Conservation (phyloP, 2,329 filamentous ascomycete genomes). For the Fusarium sp. region DNA sequence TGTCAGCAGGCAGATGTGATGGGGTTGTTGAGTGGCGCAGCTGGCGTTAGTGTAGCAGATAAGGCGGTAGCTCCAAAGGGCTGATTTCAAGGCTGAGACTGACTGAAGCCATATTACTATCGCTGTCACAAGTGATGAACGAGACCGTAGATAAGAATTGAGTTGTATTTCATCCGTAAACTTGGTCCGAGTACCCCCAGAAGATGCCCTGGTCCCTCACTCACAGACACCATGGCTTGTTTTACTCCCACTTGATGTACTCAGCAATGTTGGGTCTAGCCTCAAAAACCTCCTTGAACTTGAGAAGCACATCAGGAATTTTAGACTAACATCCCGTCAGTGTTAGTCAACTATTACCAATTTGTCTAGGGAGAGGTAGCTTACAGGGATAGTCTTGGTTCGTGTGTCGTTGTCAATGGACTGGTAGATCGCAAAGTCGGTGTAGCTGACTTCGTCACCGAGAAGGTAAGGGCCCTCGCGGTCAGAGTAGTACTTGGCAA, state of each 20-base stretch:
- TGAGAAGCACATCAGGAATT: slow-evolving; percentile 8
- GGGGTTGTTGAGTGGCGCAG: not conserved
- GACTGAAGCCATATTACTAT: not conserved
- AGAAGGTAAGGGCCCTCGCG: slow-evolving; percentile 22
- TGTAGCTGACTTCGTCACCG: slow-evolving; percentile 15
- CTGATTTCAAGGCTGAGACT: not conserved
- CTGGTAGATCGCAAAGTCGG: slow-evolving; percentile 24
- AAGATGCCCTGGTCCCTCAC: no score
- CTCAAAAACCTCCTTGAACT: slow-evolving; percentile 20
- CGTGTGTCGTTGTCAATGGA: slow-evolving; percentile 22
- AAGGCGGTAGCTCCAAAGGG: not conserved
- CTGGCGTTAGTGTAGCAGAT: not conserved
- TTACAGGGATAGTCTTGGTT: slow-evolving; percentile 15
- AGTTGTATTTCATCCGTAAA: no score
- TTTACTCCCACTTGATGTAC: slow-evolving; percentile 12
- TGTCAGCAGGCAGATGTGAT: not conserved
- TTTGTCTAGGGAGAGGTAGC: accelerated
- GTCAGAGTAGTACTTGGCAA: slow-evolving; percentile 21
- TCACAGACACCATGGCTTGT: not conserved
- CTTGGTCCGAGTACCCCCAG: no score
- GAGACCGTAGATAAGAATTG: accelerated
- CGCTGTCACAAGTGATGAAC: not conserved
- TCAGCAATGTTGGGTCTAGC: slow-evolving; percentile 19
- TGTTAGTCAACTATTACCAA: not conserved
- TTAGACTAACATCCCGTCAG: not conserved